phyloP scores from a whole-genome alignment of 2,329 filamentous ascomycete genomes.

The Zymoseptoria ardabiliae region DNA sequence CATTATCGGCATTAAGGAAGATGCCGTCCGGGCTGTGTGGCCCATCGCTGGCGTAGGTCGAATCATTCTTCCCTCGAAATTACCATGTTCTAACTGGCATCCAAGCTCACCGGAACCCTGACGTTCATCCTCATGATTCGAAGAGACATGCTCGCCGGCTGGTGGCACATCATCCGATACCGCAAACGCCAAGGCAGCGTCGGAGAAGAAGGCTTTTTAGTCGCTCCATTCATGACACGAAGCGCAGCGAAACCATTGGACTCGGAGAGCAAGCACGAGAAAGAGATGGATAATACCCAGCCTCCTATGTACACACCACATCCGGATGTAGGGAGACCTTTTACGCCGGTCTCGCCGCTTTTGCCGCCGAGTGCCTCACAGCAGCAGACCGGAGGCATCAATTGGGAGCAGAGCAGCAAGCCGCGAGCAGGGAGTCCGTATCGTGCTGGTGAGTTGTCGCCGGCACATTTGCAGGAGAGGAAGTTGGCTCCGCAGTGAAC shows the following conservation, averaged over 20 bases:
- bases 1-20: constrained; percentile 59
- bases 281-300: not conserved
- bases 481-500: not conserved
- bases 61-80: constrained; percentile 15
- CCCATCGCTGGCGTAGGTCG: constrained; percentile 61
- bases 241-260: not conserved
- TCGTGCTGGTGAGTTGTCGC: not conserved
- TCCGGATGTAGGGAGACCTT: not conserved
- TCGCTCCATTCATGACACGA: not conserved
- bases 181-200: constrained; percentile 1
- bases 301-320: not conserved
- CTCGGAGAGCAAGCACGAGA: not conserved
- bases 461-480: not conserved
- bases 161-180: constrained; percentile 53
- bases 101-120: constrained; percentile 66
- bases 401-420: not conserved
- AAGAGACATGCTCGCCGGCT: constrained; percentile 67
- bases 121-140: constrained; percentile 67
- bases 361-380: not conserved
- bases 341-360: not conserved
- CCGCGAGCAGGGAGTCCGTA: not conserved
- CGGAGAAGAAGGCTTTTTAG: constrained; percentile 9
- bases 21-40: constrained; percentile 63
- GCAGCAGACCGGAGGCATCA: not conserved
- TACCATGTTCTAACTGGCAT: not conserved